Percentiles rank a stretch among this genome's conserved stretches.
Conservation (phyloP, 768 basidiomycete genomes). For the Tulasnella sp. region DNA sequence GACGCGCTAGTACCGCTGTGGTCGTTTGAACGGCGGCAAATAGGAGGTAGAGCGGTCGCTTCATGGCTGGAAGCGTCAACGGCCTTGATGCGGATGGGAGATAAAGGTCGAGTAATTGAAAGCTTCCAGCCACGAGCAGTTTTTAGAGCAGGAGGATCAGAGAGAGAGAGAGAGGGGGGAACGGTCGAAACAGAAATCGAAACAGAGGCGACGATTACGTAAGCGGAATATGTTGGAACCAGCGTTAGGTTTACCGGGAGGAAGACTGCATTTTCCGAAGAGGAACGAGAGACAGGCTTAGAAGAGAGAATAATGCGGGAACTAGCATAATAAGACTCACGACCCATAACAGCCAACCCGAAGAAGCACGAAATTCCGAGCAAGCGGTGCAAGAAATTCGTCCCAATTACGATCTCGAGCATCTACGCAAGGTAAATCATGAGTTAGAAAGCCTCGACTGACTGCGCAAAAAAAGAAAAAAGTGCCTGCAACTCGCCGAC, state of each 20-base stretch:
- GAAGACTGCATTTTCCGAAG: slow-evolving; percentile 33
- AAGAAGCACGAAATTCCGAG: slow-evolving; percentile 70
- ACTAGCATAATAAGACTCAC: slow-evolving; percentile 1
- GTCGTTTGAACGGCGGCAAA: slow-evolving; percentile 1
- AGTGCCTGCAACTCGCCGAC: slow-evolving; percentile 62
- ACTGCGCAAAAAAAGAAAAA: too few relatives aligned
- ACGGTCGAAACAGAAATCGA: neutral
- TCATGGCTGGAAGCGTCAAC: neutral
- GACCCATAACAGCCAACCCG: slow-evolving; percentile 66
- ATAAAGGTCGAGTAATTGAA: neutral
- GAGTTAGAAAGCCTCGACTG: neutral
- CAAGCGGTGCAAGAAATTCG: slow-evolving; percentile 65
- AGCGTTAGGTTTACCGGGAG: slow-evolving; percentile 73
- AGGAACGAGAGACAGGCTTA: neutral
- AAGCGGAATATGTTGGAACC: slow-evolving; percentile 50
- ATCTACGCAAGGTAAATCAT: too few relatives aligned
- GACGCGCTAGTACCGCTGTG: slow-evolving; percentile 4
- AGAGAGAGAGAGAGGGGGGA: neutral
- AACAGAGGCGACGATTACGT: neutral
- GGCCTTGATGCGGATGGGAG: neutral
- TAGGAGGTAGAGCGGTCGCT: slow-evolving; percentile 1
- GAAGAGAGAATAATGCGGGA: neutral
- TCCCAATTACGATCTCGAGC: slow-evolving; percentile 70
- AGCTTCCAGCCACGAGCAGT: neutral
- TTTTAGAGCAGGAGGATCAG: neutral